A percentile compares a stretch with the other conserved stretches of the same genome.
Evolutionary conservation across 31 red algal species (phyloP).

Genomic region (Bonnemaisonia californica): DNA sequence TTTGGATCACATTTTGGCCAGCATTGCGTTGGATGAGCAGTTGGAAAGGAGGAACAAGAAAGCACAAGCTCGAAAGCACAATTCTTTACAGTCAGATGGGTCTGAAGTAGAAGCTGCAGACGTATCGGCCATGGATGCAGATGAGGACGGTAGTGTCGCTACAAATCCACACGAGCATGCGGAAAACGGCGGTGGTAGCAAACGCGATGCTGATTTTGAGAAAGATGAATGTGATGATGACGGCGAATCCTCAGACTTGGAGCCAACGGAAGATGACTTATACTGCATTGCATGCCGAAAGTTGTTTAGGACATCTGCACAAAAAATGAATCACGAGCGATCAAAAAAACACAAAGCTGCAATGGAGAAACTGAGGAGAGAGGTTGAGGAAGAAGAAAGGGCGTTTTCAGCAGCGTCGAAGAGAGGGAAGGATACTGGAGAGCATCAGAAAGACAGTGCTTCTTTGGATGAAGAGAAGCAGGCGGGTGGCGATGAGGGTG

Average conservation of each 20-base stretch:
- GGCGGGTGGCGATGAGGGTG: neutral
- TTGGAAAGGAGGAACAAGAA: slow-evolving; percentile 28
- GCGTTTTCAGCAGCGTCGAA: slow-evolving; percentile 16
- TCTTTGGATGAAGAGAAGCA: neutral
- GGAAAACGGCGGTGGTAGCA: slow-evolving; percentile 1
- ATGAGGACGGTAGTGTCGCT: neutral
- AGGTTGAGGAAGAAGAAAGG: slow-evolving; percentile 58
- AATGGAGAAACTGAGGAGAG: slow-evolving; percentile 29
- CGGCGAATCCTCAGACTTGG: neutral
- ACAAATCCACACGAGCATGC: neutral
- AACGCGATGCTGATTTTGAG: neutral
- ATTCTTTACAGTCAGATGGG: neutral
- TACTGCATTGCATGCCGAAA: slow-evolving; percentile 89
- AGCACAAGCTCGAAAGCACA: neutral
- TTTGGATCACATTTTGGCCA: slow-evolving; percentile 37
- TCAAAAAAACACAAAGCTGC: slow-evolving; percentile 84
- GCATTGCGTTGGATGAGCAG: slow-evolving; percentile 41
- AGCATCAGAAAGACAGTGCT: slow-evolving; percentile 1
- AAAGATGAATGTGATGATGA: too few species aligned
- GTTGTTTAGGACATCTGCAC: slow-evolving; percentile 62
- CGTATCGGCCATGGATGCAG: neutral
- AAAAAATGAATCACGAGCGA: slow-evolving; percentile 80
- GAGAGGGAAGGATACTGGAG: neutral
- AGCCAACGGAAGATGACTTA: slow-evolving; percentile 34
- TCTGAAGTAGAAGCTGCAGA: slow-evolving; percentile 24